Percentiles rank a stretch among this genome's conserved stretches.
phyloP scores from a whole-genome alignment of 192 early-diverging fungal genomes.

The Cladochytrium replicatum region DNA sequence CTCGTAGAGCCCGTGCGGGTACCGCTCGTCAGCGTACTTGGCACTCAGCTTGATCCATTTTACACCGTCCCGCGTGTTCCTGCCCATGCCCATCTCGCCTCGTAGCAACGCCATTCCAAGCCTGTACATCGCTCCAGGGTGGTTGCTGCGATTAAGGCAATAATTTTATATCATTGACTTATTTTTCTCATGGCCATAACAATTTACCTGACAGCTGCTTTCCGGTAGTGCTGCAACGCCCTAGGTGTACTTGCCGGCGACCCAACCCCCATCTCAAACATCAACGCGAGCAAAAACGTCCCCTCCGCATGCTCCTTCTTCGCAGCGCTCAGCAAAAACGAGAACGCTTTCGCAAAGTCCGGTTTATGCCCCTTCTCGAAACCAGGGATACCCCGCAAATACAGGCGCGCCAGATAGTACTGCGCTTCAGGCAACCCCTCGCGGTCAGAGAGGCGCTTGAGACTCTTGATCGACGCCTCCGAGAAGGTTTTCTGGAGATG shows the following conservation, averaged over 20 bases:
- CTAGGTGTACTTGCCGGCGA: conserved; percentile 45
- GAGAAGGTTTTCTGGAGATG: no score
- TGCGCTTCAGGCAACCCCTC: conserved; percentile 42
- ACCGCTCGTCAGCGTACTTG: conserved; percentile 53
- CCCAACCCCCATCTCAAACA: conserved; percentile 63
- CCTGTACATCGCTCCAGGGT: conserved; percentile 54
- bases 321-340: conserved; percentile 54
- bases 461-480: no score
- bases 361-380: conserved; percentile 49
- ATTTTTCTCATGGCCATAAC: no score
- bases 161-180: no score
- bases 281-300: conserved; percentile 59
- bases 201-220: conserved; percentile 25
- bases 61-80: conserved; percentile 67
- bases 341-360: conserved; percentile 53
- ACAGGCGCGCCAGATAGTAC: conserved; percentile 57
- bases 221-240: conserved; percentile 64
- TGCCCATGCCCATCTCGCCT: conserved; percentile 57
- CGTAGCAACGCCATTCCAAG: conserved; percentile 66
- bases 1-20: conserved; percentile 65
- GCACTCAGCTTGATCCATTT: conserved; percentile 74
- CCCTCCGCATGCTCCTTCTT: conserved; percentile 66
- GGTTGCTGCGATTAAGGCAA: conserved; percentile 18
- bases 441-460: no score
- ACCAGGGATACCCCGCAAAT: conserved; percentile 51